These are phyloP conservation scores for Scutellaria baicalensis DNA, from an alignment of 257 asterid genomes.

Conservation along the genomic window DNA sequence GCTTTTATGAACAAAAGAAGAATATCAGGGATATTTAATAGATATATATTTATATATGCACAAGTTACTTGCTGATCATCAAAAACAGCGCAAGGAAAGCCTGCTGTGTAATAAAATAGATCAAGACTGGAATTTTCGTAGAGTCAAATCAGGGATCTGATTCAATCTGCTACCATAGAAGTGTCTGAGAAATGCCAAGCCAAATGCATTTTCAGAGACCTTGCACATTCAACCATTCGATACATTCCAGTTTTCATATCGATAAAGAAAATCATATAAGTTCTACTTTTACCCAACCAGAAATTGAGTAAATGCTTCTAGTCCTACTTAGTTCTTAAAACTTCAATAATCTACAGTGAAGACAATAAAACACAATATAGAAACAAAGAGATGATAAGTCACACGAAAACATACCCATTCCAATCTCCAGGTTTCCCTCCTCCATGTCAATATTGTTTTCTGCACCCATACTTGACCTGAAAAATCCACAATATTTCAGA, in stretches of 20 bases:
- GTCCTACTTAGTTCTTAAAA: constrained; percentile 1
- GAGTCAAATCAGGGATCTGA: background rate
- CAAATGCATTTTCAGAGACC: background rate
- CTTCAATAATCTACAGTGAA: background rate
- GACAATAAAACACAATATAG: background rate
- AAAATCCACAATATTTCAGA: constrained; percentile 3
- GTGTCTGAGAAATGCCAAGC: background rate
- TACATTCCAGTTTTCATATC: background rate
- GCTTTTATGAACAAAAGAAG: background rate
- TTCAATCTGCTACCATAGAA: background rate
- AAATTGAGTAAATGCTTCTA: background rate
- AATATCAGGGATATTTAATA: too few species aligned
- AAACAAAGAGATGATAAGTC: constrained; percentile 9
- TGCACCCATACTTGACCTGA: constrained; percentile 54
- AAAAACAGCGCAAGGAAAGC: background rate
- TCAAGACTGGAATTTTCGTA: too few species aligned
- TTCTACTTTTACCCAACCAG: background rate
- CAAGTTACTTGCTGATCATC: background rate
- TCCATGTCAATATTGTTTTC: constrained; percentile 54
- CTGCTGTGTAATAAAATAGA: background rate
- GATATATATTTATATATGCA: too few species aligned
- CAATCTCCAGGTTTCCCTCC: constrained; percentile 89
- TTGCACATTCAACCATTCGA: background rate
- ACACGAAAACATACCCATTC: constrained; percentile 60
- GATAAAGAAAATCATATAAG: background rate